Evolutionary conservation across 345 rosid species (phyloP).

Genomic region (Eutrema yunnanense): DNA sequence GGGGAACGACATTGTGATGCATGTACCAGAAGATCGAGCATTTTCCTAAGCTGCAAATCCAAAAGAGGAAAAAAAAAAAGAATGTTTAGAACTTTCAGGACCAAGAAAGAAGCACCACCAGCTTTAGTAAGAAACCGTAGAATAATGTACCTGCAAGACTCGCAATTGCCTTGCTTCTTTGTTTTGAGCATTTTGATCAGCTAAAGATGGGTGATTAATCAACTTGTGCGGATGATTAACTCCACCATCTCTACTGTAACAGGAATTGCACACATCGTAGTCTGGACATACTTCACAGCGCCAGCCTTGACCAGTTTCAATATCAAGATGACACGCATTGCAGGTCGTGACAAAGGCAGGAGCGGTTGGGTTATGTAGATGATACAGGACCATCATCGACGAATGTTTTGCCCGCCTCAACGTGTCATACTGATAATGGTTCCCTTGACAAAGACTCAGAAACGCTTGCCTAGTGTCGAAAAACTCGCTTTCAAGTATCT

Average conservation of each 20-base stretch:
- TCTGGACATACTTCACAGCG: constrained; percentile 98
- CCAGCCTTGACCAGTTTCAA: constrained; percentile 99
- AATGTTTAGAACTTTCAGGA: background rate
- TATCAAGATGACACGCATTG: constrained; percentile 82
- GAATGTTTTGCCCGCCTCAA: constrained; percentile 98
- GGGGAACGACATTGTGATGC: constrained; percentile 93
- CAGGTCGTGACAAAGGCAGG: constrained; percentile 98
- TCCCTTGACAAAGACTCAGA: constrained; percentile 98
- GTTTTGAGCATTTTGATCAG: constrained; percentile 98
- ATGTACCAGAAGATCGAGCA: constrained; percentile 98
- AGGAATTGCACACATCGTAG: constrained; percentile 85
- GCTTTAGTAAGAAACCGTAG: background rate
- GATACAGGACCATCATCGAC: constrained; percentile 99
- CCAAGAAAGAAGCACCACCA: constrained; percentile 4
- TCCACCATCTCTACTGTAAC: constrained; percentile 86
- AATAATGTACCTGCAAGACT: constrained; percentile 58
- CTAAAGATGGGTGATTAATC: constrained; percentile 89
- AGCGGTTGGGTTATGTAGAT: constrained; percentile 99
- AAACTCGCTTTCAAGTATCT: constrained; percentile 98
- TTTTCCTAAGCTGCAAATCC: constrained; percentile 84
- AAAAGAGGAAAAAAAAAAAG: background rate
- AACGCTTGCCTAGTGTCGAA: constrained; percentile 99
- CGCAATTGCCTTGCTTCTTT: constrained; percentile 92
- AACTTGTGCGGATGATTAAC: constrained; percentile 96
- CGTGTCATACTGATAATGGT: constrained; percentile 98